These are phyloP conservation scores for Aspergillus floridensis DNA, from an alignment of 2,329 filamentous ascomycete species.

Conservation along the genomic window DNA sequence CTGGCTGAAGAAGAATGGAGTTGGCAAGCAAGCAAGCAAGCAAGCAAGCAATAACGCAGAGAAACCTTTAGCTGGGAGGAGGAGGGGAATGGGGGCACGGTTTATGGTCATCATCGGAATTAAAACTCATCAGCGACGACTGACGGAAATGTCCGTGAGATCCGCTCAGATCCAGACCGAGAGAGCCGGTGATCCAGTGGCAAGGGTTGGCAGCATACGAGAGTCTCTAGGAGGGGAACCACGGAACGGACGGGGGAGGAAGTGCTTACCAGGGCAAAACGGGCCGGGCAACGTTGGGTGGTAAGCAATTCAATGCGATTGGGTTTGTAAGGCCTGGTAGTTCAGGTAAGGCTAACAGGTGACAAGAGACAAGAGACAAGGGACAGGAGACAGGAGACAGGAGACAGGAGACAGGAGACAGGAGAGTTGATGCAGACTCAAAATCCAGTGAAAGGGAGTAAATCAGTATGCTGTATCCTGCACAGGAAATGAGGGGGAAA, in stretches of 20 bases:
- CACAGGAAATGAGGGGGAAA: no score
- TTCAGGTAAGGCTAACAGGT: no score
- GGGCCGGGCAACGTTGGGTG: neutral
- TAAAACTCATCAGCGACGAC: neutral
- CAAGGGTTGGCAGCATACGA: neutral
- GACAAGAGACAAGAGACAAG: no score
- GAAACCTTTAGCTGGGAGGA: neutral
- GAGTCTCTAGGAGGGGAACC: conserved; percentile 1
- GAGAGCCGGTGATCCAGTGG: neutral
- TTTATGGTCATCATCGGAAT: neutral
- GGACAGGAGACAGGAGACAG: no score
- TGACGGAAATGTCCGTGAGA: conserved; percentile 4
- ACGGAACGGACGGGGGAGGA: conserved; percentile 1
- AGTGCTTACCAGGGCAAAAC: neutral
- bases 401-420: no score
- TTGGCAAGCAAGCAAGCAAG: neutral
- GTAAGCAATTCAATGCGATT: neutral
- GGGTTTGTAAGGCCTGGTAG: no score
- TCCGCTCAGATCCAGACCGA: conserved; percentile 5
- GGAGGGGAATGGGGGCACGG: neutral
- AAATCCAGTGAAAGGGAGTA: neutral
- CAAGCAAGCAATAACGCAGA: neutral
- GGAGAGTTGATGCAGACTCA: no score
- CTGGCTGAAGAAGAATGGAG: conserved; percentile 3
- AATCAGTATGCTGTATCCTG: no score